Evolutionary conservation across 768 basidiomycete genomes (phyloP), one percentile per base, ranked within the genome.

Genomic region (Pleurotus pulmonarius): DNA sequence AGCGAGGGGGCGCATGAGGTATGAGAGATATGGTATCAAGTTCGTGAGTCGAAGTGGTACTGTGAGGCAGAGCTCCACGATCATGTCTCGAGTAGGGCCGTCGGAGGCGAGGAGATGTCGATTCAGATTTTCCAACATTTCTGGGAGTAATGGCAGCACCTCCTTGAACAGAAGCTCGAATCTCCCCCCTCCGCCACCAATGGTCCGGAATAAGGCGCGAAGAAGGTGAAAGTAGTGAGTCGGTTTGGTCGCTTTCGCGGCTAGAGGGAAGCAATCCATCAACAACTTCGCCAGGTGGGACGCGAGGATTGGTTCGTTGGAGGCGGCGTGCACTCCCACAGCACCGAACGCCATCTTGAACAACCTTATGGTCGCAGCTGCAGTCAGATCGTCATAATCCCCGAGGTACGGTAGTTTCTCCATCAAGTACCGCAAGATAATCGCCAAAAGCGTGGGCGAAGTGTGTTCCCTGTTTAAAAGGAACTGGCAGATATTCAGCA

Each of bases 341-440:
- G 96, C 92, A 56, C 81, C 79, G 70, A 98, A 99, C 12, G 94
- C 88, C 83, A 97, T 88, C 75, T 97, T 98, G 83, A 93, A 98
- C 46, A 98, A 75, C 49, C 93, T 85, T 59, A 99, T 88, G 8
- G 90, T 89, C 11, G 94, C 84, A 0, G 87, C 86, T 0, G 93
- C 90, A 16, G 85, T 85, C 59, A 84, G 77, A 62, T 92, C 89
- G 60, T 93, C 88, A 64, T 88, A 83, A 60, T 94, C 89, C 34
- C 95, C 96, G 4, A 99, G 81, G 40, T 86, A 71, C 15, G 87
- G 88, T 13, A 99, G 82, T 37, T 87, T 82, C 20, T 86, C 85
- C 49, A 95, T 85, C 52, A 99, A 81, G 71, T 92, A 92, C 34
- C 86, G 82, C 58, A 98, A 83, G 26, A 98, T 81, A 56, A 97